Percentiles rank a stretch among this genome's conserved stretches.
Evolutionary conservation across 2,329 filamentous ascomycete genomes (phyloP).

Genomic region (Ophiocordyceps unilateralis): DNA sequence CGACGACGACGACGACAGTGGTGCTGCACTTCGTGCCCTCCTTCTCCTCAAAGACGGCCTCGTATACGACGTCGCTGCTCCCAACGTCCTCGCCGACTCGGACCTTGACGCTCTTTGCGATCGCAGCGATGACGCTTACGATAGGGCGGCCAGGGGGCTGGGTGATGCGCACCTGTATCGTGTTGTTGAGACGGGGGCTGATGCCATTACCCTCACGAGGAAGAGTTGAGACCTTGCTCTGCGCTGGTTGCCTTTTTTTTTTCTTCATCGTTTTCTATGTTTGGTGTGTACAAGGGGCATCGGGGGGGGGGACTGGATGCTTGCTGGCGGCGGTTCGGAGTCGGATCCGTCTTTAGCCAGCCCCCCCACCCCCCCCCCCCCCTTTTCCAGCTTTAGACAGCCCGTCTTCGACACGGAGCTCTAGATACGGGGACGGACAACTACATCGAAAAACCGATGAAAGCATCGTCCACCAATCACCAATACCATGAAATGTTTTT

Average conservation of each 20-base stretch:
- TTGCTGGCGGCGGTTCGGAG: too few relatives aligned
- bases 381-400: not conserved
- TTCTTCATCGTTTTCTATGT: too few relatives aligned
- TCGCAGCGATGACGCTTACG: conserved; percentile 46
- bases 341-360: not conserved
- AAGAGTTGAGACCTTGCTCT: conserved; percentile 3
- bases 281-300: too few relatives aligned
- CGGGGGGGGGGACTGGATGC: too few relatives aligned
- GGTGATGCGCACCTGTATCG: conserved; percentile 56
- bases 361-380: too few relatives aligned
- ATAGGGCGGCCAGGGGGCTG: conserved; percentile 59
- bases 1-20: conserved; percentile 26
- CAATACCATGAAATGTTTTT: too few relatives aligned
- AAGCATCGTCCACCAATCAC: too few relatives aligned
- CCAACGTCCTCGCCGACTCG: conserved; percentile 52
- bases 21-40: conserved; percentile 39
- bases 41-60: conserved; percentile 57
- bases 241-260: too few relatives aligned
- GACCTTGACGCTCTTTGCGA: conserved; percentile 71
- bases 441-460: too few relatives aligned
- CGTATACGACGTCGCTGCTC: conserved; percentile 32
- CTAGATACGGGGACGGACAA: too few relatives aligned
- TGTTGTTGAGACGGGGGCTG: conserved; percentile 58
- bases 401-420: too few relatives aligned
- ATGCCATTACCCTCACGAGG: conserved; percentile 28